Evolutionary conservation across 768 basidiomycete genomes (phyloP).

Genomic region (Pisolithus microcarpus): DNA sequence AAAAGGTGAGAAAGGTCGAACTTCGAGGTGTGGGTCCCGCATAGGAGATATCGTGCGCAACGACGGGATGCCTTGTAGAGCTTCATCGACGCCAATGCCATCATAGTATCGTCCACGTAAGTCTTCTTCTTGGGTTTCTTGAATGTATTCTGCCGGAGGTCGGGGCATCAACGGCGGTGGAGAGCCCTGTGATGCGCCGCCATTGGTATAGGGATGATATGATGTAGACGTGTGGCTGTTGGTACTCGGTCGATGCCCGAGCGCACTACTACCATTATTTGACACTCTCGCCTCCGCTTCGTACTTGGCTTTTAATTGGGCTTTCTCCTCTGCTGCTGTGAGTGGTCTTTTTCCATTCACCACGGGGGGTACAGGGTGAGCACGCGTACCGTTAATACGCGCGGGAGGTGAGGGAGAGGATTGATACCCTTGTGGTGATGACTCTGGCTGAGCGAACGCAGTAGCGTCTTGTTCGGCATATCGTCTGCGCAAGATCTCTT

Average conservation of each 20-base stretch:
- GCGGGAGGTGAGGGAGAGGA: constrained; percentile 22
- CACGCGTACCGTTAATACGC: constrained; percentile 20
- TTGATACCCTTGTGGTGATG: constrained; percentile 3
- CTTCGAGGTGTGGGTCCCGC: constrained; percentile 23
- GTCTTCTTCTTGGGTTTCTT: constrained; percentile 75
- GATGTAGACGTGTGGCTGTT: constrained; percentile 7
- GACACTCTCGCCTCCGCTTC: constrained; percentile 43
- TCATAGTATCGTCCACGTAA: constrained; percentile 41
- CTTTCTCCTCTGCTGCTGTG: constrained; percentile 78
- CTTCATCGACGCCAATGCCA: constrained; percentile 18
- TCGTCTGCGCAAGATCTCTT: constrained; percentile 48
- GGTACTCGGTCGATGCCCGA: background rate
- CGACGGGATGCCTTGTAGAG: constrained; percentile 29
- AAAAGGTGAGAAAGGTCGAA: constrained; percentile 46
- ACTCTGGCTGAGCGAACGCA: constrained; percentile 20
- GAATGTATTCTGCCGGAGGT: constrained; percentile 73
- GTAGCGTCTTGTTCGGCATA: constrained; percentile 51
- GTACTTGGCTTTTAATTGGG: constrained; percentile 54
- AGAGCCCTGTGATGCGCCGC: constrained; percentile 5
- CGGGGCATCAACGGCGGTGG: constrained; percentile 53
- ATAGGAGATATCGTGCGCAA: constrained; percentile 9
- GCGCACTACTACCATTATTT: background rate
- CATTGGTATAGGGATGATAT: constrained; percentile 14
- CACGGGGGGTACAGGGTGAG: constrained; percentile 25
- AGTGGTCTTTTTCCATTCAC: constrained; percentile 29